phyloP scores from a whole-genome alignment of 176 grass and related monocot species.

The Oropetium thomaeum region DNA sequence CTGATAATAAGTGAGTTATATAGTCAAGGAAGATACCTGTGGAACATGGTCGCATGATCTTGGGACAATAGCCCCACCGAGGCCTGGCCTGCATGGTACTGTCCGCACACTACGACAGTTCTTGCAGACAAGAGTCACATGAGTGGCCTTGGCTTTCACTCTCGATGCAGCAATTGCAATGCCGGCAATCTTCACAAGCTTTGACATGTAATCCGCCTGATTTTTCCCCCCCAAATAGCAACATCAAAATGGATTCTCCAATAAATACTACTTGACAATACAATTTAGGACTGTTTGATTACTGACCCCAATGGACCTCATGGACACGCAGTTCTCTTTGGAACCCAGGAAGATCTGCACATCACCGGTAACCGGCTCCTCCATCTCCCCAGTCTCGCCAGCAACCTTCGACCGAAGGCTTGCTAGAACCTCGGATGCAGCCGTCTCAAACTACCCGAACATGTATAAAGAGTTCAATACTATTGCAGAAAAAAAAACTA shows the following conservation, averaged over 20 bases:
- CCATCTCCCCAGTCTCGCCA: constrained; percentile 91
- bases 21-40: constrained; percentile 42
- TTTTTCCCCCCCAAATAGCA: not conserved
- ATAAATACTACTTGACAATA: not conserved
- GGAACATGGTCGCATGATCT: constrained; percentile 80
- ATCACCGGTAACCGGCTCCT: constrained; percentile 69
- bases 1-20: not conserved
- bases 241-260: not conserved
- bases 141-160: constrained; percentile 97
- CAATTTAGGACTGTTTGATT: not conserved
- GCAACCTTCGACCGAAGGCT: constrained; percentile 81
- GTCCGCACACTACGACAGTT: constrained; percentile 77
- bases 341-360: constrained; percentile 94
- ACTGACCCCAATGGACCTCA: constrained; percentile 84
- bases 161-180: constrained; percentile 85
- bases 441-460: constrained; percentile 66
- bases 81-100: constrained; percentile 80
- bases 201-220: constrained; percentile 89
- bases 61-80: constrained; percentile 87
- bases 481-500: not conserved
- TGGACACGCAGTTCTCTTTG: constrained; percentile 79
- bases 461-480: not conserved
- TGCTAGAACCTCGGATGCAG: constrained; percentile 62
- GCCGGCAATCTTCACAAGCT: constrained; percentile 88
- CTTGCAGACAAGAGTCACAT: constrained; percentile 90